phyloP scores from a whole-genome alignment of 176 grass and related monocot genomes.

The Aegilops longissima region DNA sequence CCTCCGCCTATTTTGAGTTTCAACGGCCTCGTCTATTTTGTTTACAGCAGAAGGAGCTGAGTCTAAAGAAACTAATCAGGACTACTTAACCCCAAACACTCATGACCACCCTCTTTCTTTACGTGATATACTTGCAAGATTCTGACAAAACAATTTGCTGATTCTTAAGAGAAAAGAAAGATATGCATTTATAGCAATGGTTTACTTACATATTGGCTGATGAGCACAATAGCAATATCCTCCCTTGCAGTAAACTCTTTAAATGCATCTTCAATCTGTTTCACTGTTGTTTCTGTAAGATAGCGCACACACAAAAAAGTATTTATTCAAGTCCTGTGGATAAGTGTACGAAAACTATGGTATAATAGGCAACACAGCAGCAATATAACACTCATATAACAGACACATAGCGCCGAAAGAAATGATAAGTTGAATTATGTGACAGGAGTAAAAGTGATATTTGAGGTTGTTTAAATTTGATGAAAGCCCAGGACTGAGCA shows the following conservation, averaged over 20 bases:
- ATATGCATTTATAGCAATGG: not conserved
- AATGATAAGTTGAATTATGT: not conserved
- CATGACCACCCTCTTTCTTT: not conserved
- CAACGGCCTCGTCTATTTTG: not conserved
- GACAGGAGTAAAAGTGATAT: not conserved
- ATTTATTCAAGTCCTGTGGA: not conserved
- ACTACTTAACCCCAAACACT: not conserved
- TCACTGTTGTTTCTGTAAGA: conserved; percentile 73
- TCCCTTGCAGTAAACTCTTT: conserved; percentile 79
- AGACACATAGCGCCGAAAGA: not conserved
- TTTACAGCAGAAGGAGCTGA: not conserved
- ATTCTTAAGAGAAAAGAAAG: not conserved
- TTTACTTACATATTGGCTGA: conserved; percentile 87
- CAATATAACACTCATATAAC: too few species aligned
- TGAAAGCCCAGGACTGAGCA: not conserved
- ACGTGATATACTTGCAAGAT: not conserved
- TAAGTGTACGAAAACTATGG: not conserved
- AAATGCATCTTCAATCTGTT: conserved; percentile 82
- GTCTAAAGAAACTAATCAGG: not conserved
- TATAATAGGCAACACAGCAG: not conserved
- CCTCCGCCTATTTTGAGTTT: not conserved
- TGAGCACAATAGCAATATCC: conserved; percentile 77
- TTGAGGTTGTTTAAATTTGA: not conserved
- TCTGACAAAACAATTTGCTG: not conserved
- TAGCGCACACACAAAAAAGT: not conserved